phyloP scores from a whole-genome alignment of 352 stramenopile species.

The Pythium aquatile region DNA sequence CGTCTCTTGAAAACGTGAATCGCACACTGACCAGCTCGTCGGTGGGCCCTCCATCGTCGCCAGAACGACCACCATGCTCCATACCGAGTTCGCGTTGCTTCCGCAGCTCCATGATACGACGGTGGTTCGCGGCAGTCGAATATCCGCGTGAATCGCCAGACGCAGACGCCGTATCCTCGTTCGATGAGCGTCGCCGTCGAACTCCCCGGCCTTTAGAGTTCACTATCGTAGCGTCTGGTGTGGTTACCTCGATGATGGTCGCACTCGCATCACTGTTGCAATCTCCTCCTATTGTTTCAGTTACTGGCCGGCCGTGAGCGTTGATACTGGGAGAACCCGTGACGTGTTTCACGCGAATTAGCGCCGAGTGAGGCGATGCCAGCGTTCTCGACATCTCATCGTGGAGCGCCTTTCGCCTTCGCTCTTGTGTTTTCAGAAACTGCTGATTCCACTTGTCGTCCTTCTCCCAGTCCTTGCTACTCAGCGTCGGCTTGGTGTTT shows the following conservation, averaged over 20 bases:
- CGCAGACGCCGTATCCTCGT: slow-evolving; percentile 4
- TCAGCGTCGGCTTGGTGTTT: slow-evolving; percentile 63
- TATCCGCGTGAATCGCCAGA: slow-evolving; percentile 11
- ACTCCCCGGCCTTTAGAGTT: background rate
- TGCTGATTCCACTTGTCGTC: slow-evolving; percentile 74
- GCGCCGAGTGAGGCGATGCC: slow-evolving; percentile 39
- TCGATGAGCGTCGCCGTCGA: slow-evolving; percentile 23
- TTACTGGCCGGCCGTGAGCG: background rate
- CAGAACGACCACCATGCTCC: background rate
- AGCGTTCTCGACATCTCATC: slow-evolving; percentile 52
- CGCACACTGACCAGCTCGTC: slow-evolving; percentile 46
- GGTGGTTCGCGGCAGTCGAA: slow-evolving; percentile 50
- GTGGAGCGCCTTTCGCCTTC: slow-evolving; percentile 43
- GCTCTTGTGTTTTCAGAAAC: slow-evolving; percentile 61
- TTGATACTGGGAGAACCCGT: background rate
- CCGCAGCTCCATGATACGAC: slow-evolving; percentile 55
- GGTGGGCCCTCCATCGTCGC: slow-evolving; percentile 13
- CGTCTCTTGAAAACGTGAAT: slow-evolving; percentile 52
- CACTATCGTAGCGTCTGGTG: background rate
- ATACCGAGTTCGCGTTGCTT: slow-evolving; percentile 27
- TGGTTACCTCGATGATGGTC: slow-evolving; percentile 19
- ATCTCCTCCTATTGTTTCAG: slow-evolving; percentile 1
- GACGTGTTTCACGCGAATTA: slow-evolving; percentile 28
- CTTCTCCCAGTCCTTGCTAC: slow-evolving; percentile 68
- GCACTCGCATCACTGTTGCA: background rate